Percentiles rank a stretch among this genome's conserved stretches.
These are phyloP conservation scores for Nemania abortiva DNA, from an alignment of 2,329 filamentous ascomycete species.

Conservation along the genomic window DNA sequence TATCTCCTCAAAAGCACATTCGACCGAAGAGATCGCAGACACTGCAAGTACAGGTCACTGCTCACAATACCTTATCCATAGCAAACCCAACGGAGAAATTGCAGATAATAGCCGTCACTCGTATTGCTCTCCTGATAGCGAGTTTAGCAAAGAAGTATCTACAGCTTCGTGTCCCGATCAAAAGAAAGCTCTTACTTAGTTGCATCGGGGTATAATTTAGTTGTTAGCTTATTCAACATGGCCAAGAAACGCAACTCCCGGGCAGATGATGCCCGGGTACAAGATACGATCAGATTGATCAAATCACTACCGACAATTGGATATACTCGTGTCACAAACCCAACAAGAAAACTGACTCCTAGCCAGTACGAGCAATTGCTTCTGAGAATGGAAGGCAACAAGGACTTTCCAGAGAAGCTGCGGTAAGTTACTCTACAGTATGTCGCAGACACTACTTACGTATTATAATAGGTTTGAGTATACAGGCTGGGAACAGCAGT, in stretches of 20 bases:
- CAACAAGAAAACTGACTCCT: slow-evolving; percentile 18
- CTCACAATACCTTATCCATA: neutral
- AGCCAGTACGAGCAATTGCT: slow-evolving; percentile 18
- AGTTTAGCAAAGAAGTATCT: neutral
- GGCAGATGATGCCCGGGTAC: slow-evolving; percentile 22
- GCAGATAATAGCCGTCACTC: neutral
- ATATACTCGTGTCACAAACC: slow-evolving; percentile 4
- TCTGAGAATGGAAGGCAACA: neutral
- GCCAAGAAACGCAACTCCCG: slow-evolving; percentile 6
- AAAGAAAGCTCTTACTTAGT: neutral
- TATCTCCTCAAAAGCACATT: too few species aligned
- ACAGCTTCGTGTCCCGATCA: neutral
- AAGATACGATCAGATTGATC: slow-evolving; percentile 20
- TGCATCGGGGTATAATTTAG: neutral
- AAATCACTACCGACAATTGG: slow-evolving; percentile 19
- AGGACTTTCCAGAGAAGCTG: neutral
- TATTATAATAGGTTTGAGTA: slow-evolving; percentile 20
- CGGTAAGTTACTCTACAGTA: slow-evolving; percentile 7
- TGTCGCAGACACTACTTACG: neutral
- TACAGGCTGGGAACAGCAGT: slow-evolving; percentile 19
- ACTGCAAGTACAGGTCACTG: neutral
- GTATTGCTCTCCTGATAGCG: slow-evolving; percentile 7
- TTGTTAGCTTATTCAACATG: slow-evolving; percentile 12
- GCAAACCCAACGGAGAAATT: neutral
- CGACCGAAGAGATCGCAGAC: too few species aligned